These are phyloP conservation scores for Dysphania ambrosioides DNA, from an alignment of 148 eudicot species.

Conservation along the genomic window DNA sequence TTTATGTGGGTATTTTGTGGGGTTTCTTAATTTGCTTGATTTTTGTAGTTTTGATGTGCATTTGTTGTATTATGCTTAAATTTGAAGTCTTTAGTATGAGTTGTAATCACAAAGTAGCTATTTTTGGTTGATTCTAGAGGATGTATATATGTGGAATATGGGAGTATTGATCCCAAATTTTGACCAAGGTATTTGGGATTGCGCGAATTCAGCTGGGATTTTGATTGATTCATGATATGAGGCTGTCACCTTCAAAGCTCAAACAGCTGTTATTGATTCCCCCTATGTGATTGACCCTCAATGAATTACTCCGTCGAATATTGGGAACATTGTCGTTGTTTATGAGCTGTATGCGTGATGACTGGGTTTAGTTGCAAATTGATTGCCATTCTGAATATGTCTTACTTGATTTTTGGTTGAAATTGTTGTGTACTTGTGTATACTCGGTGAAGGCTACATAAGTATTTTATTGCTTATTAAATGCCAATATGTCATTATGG, in stretches of 20 bases:
- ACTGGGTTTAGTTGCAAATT: neutral
- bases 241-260: constrained; percentile 3
- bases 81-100: neutral
- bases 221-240: neutral
- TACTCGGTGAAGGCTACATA: neutral
- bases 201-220: neutral
- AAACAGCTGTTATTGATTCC: neutral
- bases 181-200: neutral
- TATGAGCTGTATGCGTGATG: neutral
- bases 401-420: neutral
- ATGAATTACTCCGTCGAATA: too few relatives aligned
- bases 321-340: too few relatives aligned
- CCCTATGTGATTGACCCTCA: too few relatives aligned
- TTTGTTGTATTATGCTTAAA: constrained; percentile 3
- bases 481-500: neutral
- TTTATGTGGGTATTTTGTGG: neutral
- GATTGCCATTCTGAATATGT: neutral
- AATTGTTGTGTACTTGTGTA: constrained; percentile 1
- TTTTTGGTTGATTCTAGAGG: neutral
- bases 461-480: neutral
- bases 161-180: neutral
- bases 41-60: neutral
- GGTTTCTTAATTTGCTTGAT: constrained; percentile 4
- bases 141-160: neutral
- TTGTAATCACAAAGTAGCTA: too few relatives aligned